Conservation (phyloP, 73 alveolate species). For the Durusdinium trenchii region DNA sequence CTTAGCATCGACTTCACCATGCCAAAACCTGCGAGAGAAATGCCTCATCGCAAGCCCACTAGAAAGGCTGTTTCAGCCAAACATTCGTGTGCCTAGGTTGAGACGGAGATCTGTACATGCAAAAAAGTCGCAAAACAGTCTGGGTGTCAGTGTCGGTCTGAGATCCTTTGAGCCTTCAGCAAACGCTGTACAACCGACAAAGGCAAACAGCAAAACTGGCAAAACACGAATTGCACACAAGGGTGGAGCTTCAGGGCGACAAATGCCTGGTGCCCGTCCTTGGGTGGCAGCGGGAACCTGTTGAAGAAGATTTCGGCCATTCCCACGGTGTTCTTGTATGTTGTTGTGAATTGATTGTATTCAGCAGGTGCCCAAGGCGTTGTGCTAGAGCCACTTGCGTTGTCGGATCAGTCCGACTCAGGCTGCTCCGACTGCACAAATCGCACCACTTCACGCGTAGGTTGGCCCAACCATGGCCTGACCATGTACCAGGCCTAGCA, state of each 20-base stretch:
- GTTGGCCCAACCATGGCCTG: conserved; percentile 65
- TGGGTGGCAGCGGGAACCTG: neutral
- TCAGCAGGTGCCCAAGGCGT: conserved; percentile 27
- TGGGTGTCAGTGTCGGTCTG: neutral
- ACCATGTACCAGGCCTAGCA: conserved; percentile 76
- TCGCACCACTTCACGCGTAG: conserved; percentile 76
- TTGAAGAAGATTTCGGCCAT: too few species aligned
- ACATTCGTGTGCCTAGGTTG: conserved; percentile 64
- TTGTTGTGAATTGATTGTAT: neutral
- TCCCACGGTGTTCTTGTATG: neutral
- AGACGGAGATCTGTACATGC: conserved; percentile 3
- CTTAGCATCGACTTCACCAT: conserved; percentile 42
- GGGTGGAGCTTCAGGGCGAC: conserved; percentile 68
- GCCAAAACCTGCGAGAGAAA: conserved; percentile 29
- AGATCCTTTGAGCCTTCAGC: conserved; percentile 19
- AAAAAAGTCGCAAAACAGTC: neutral
- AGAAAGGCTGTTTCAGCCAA: neutral
- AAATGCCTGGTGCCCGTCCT: conserved; percentile 64
- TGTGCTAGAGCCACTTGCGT: conserved; percentile 24
- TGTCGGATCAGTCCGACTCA: conserved; percentile 46
- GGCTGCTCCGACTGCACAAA: conserved; percentile 56
- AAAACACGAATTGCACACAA: conserved; percentile 63
- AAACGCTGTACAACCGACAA: conserved; percentile 23
- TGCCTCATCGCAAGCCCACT: conserved; percentile 52
- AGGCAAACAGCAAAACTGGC: conserved; percentile 12